Conservation (phyloP, 805 yeast genomes). For the Ogataea corticis region DNA sequence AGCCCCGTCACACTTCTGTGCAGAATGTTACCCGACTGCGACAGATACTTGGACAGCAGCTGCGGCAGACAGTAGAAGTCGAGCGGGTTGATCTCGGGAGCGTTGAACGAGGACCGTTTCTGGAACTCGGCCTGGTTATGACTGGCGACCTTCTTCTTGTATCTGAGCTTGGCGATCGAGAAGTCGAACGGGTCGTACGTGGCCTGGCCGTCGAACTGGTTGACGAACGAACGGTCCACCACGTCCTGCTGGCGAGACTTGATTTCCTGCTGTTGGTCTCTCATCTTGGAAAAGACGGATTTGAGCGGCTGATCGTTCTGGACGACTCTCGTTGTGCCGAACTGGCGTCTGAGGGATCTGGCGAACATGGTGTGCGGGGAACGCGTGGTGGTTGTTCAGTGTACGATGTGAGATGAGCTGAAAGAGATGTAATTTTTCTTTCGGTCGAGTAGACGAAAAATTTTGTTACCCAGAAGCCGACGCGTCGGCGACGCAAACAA, state of each 20-base stretch:
- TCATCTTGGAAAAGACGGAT: conserved; percentile 22
- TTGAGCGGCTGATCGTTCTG: conserved; percentile 17
- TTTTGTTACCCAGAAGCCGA: background rate
- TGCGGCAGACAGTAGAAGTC: conserved; percentile 74
- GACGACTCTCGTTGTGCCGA: conserved; percentile 13
- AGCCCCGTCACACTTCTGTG: conserved; percentile 74
- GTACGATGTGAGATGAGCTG: no score
- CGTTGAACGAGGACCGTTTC: conserved; percentile 34
- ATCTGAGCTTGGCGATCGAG: conserved; percentile 55
- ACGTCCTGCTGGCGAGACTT: conserved; percentile 23
- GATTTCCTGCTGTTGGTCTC: conserved; percentile 21
- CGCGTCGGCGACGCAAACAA: background rate
- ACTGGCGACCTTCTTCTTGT: conserved; percentile 41
- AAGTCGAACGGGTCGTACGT: conserved; percentile 85
- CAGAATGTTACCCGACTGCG: conserved; percentile 73
- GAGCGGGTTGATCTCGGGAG: conserved; percentile 59
- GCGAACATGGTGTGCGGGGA: no score
- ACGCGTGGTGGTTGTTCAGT: no score
- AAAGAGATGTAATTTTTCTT: background rate
- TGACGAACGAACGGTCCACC: conserved; percentile 40
- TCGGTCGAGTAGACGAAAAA: background rate
- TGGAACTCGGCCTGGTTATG: conserved; percentile 21
- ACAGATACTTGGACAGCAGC: conserved; percentile 61
- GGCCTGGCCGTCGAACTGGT: conserved; percentile 49
- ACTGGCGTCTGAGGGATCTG: background rate